Evolutionary conservation across 768 basidiomycete genomes (phyloP).

Genomic region (Boletus reticulatus): DNA sequence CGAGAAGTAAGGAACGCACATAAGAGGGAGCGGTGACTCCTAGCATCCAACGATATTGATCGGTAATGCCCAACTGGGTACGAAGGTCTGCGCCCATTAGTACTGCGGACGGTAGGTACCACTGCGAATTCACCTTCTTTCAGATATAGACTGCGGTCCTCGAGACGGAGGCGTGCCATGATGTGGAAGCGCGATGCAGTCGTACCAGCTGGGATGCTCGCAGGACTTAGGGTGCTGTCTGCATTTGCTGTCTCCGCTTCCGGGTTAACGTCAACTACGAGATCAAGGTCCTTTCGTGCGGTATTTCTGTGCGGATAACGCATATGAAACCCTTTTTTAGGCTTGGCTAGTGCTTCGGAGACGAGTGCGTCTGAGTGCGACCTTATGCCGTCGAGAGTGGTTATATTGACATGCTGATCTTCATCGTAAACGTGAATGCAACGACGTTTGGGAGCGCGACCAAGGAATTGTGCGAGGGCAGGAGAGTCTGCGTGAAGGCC

Average conservation of each 20-base stretch:
- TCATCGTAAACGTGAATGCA: conserved; percentile 38
- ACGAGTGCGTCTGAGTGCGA: not conserved
- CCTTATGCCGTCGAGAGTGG: conserved; percentile 8
- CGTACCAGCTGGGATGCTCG: conserved; percentile 13
- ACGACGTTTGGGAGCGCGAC: conserved; percentile 41
- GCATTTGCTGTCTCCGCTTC: not conserved
- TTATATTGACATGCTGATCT: conserved; percentile 35
- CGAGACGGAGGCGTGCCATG: conserved; percentile 38
- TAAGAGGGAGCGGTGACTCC: conserved; percentile 45
- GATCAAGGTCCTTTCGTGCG: conserved; percentile 39
- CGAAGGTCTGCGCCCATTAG: conserved; percentile 34
- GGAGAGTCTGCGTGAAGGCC: conserved; percentile 52
- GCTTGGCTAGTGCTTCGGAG: not conserved
- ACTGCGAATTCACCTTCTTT: conserved; percentile 33
- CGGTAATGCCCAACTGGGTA: conserved; percentile 16
- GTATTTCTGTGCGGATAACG: conserved; percentile 39
- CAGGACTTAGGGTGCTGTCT: not conserved
- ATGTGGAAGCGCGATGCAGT: conserved; percentile 45
- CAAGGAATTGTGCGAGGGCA: conserved; percentile 49
- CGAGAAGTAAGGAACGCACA: conserved; percentile 31
- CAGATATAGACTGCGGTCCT: conserved; percentile 46
- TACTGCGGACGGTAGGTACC: not conserved
- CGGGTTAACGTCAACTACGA: conserved; percentile 11
- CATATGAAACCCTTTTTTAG: conserved; percentile 34
- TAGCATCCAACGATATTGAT: conserved; percentile 50